Evolutionary conservation across 768 basidiomycete species (phyloP).

Genomic region (Suillus weaverae): DNA sequence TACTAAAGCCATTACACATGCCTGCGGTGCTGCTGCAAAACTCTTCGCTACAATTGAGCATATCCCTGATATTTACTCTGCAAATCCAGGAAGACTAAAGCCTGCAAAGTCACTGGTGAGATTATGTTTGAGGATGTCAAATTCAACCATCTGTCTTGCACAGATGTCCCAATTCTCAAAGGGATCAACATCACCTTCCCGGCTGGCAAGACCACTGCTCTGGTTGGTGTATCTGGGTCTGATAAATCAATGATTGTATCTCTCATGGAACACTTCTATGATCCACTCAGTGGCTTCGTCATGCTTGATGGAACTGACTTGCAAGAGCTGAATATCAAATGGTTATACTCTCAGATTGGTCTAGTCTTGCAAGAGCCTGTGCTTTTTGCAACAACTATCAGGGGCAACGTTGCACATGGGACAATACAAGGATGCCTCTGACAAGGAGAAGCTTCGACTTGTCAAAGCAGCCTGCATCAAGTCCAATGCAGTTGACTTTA

Average conservation of each 20-base stretch:
- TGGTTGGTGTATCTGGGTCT: slow-evolving; percentile 42
- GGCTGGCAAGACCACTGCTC: slow-evolving; percentile 41
- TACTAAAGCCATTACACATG: slow-evolving; percentile 43
- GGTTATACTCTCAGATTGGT: slow-evolving; percentile 51
- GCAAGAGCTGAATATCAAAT: slow-evolving; percentile 45
- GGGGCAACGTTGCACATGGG: slow-evolving; percentile 46
- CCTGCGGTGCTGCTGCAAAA: slow-evolving; percentile 53
- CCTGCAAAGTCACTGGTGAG: slow-evolving; percentile 43
- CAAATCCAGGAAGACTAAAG: slow-evolving; percentile 41
- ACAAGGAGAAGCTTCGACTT: slow-evolving; percentile 43
- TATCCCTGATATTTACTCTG: slow-evolving; percentile 53
- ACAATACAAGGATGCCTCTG: slow-evolving; percentile 36
- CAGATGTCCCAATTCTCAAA: slow-evolving; percentile 50
- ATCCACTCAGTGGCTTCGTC: slow-evolving; percentile 44
- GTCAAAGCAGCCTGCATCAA: slow-evolving; percentile 49
- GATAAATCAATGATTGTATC: slow-evolving; percentile 43
- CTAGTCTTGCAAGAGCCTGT: slow-evolving; percentile 53
- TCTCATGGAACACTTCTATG: slow-evolving; percentile 55
- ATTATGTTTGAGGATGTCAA: slow-evolving; percentile 50
- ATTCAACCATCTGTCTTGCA: slow-evolving; percentile 54
- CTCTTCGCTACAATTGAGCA: slow-evolving; percentile 56
- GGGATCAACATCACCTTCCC: slow-evolving; percentile 40
- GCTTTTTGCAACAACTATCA: slow-evolving; percentile 48
- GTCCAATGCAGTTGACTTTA: slow-evolving; percentile 53
- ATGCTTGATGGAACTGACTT: slow-evolving; percentile 48